phyloP scores from a whole-genome alignment of 2,329 filamentous ascomycete species.

The Dactylonectria estremocensis region DNA sequence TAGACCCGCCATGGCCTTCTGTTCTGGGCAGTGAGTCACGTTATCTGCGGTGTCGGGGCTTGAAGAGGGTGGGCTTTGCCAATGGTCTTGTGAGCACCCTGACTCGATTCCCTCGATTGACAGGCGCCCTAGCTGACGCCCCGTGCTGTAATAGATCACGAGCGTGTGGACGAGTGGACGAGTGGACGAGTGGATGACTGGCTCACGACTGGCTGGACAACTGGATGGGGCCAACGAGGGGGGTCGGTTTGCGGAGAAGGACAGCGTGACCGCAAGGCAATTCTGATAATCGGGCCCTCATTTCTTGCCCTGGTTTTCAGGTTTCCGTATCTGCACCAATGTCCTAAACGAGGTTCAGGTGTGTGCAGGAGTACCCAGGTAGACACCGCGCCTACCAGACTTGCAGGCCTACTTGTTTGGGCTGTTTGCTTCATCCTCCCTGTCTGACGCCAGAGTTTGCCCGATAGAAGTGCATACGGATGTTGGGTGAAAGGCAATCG shows the following conservation, averaged over 20 bases:
- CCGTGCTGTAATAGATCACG: background rate
- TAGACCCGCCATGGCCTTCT: background rate
- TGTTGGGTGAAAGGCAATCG: too few relatives aligned
- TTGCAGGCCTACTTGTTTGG: background rate
- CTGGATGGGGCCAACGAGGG: background rate
- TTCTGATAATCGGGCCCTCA: background rate
- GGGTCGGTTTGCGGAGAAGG: background rate
- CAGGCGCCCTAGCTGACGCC: constrained; percentile 21
- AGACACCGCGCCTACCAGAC: background rate
- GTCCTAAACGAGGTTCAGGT: too few relatives aligned
- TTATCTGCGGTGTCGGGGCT: constrained; percentile 23
- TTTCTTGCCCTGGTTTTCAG: background rate
- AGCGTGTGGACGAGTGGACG: background rate
- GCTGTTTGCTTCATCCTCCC: background rate
- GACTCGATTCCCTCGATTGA: constrained; percentile 22
- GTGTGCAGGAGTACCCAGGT: background rate
- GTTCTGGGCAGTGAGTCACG: constrained; percentile 31
- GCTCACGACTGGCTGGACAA: background rate
- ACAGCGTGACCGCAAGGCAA: background rate
- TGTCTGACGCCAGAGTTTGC: background rate
- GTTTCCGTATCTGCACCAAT: background rate
- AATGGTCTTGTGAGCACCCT: constrained; percentile 6
- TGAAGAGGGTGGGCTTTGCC: background rate
- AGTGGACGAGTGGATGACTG: background rate
- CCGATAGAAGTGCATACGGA: too few relatives aligned